These are phyloP conservation scores for Venustampulla echinocandica DNA, from an alignment of 495 filamentous ascomycete genomes.

Conservation along the genomic window DNA sequence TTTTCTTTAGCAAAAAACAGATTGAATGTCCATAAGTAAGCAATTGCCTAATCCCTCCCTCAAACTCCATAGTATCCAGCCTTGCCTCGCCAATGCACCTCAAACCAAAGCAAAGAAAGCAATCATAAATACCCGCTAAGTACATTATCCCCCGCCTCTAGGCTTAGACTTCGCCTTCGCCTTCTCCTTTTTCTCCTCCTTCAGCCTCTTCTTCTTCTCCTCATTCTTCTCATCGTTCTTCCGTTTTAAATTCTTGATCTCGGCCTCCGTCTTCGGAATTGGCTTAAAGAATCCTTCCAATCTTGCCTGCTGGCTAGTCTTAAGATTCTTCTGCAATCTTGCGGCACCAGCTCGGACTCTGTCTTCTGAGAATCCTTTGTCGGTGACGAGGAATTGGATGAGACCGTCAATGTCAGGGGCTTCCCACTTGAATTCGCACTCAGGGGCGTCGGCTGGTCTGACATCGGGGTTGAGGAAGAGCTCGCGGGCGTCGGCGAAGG, in stretches of 20 bases:
- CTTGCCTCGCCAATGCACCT: too few species aligned
- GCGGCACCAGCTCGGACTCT: conserved; percentile 69
- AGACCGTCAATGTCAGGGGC: conserved; percentile 83
- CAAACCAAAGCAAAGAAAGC: too few species aligned
- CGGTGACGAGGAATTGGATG: conserved; percentile 75
- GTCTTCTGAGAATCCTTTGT: conserved; percentile 97
- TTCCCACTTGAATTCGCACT: conserved; percentile 97
- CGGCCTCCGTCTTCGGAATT: conserved; percentile 74
- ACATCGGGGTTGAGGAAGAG: conserved; percentile 89
- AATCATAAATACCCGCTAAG: too few species aligned
- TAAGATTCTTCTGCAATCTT: conserved; percentile 77
- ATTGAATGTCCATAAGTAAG: too few species aligned
- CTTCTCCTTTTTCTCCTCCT: conserved; percentile 87
- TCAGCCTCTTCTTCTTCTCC: conserved; percentile 88
- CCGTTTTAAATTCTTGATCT: conserved; percentile 76
- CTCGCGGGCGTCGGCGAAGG: conserved; percentile 80
- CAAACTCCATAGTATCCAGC: too few species aligned
- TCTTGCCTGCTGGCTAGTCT: conserved; percentile 78
- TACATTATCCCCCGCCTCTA: conserved; percentile 35
- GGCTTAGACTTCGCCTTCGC: conserved; percentile 80
- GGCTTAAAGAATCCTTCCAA: conserved; percentile 98
- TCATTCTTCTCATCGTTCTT: conserved; percentile 86
- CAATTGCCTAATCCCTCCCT: too few species aligned
- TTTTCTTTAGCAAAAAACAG: too few species aligned
- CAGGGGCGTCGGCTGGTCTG: conserved; percentile 69